Base-by-base conservation (phyloP, 805 yeast genomes). In the Peterozyma toletana region DNA sequence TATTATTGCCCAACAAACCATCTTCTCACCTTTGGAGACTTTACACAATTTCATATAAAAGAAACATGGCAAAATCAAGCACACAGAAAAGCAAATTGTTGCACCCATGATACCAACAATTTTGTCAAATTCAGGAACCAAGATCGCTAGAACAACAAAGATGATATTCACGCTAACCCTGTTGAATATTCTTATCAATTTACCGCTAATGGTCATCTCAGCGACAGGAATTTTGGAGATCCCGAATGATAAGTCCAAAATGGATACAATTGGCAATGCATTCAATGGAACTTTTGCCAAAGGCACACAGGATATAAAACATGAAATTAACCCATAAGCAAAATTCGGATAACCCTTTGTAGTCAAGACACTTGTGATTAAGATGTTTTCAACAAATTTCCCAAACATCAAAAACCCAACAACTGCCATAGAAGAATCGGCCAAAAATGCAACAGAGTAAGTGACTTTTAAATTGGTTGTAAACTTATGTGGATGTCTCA, bases 331-430 rank as follows among this genome's bases (percentile, higher is more conserved):
- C 29, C 75, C 41, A 42, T 73, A 72, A 1, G 84, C 70, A 59
- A 77, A 74, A 11, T 58, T 52, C 1, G 96, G 95, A 56, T 84
- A 88, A 0, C 87, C 86, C 4, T 65, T 53, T 3, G 85, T 83
- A 11, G 69, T 55, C 60, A 89, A 68, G 37, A 89, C 69, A 46
- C 84, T 85, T 55, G 85, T 84, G 2, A 95, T 86, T 46, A 90
- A 72, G 47, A 86, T 89, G 55, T 86, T 91, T 39, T 74, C 58
- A 29, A 86, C 80, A 6, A 58, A 57, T 9, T 63, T 62, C 33
- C 96, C 96, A 67, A 83, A 88, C 96, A 89, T 89, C 37, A 86
- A 64, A 53, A 77, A 78, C 1, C 93, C 93, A 33, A 80, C 55
- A 2, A 76, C 53, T 0, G 84, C 87, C 76, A 84, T 78, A 13